Evolutionary conservation across 495 filamentous ascomycete species (phyloP).

Genomic region (Penicillium verhagenii): DNA sequence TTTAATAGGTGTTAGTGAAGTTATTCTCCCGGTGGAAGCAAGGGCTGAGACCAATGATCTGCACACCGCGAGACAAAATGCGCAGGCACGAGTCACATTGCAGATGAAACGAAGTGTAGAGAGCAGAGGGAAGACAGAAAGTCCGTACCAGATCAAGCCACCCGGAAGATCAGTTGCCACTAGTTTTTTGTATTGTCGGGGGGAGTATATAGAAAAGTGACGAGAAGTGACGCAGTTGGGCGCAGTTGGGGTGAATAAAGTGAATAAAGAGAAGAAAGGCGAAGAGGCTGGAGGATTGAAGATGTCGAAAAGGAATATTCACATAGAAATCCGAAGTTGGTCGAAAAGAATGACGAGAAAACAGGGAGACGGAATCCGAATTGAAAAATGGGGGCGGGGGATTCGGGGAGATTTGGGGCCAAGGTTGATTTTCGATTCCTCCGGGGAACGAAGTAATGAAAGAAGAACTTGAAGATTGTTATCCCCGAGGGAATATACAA

Average conservation of each 20-base stretch:
- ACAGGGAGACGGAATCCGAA: background rate
- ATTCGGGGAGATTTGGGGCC: background rate
- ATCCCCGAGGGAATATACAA: constrained; percentile 43
- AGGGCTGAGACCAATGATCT: constrained; percentile 27
- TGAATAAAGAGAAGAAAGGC: background rate
- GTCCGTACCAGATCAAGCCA: constrained; percentile 22
- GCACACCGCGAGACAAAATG: constrained; percentile 13
- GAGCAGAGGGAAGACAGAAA: background rate
- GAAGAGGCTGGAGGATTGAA: background rate
- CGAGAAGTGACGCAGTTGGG: background rate
- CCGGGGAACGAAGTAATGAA: background rate
- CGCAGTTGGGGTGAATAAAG: background rate
- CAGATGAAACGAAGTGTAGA: constrained; percentile 4
- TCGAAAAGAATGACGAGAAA: background rate
- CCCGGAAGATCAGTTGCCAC: constrained; percentile 3
- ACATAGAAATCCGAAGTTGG: background rate
- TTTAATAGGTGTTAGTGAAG: constrained; percentile 17
- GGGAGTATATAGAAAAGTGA: background rate
- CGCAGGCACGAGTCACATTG: constrained; percentile 15
- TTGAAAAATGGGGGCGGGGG: background rate
- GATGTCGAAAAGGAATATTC: background rate
- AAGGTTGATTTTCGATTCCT: background rate
- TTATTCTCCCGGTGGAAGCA: constrained; percentile 15
- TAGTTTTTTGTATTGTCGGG: too few species aligned
- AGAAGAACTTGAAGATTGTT: constrained; percentile 30